Percentiles rank a stretch among this genome's conserved stretches.
Conservation (phyloP, 176 grass and related monocot genomes). For the Poa annua region DNA sequence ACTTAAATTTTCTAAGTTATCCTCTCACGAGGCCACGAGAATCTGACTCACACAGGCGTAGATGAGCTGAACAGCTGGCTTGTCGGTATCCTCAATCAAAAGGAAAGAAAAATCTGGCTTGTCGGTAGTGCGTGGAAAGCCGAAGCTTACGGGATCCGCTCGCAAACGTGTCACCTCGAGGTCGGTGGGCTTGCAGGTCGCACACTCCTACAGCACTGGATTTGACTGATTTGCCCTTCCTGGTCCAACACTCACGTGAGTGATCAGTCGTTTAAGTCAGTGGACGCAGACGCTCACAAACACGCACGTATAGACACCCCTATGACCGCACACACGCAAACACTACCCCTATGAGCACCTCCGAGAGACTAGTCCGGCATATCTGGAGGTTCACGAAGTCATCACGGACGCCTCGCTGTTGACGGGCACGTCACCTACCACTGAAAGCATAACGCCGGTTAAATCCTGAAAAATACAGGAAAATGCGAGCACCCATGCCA, state of each 20-base stretch:
- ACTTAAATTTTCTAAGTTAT: not conserved
- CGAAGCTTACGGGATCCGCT: conserved; percentile 23
- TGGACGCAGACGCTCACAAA: too few relatives aligned
- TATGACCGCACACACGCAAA: too few relatives aligned
- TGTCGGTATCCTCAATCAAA: not conserved
- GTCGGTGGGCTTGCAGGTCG: conserved; percentile 2
- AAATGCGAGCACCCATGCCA: too few relatives aligned
- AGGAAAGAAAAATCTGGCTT: not conserved
- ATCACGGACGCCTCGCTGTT: too few relatives aligned
- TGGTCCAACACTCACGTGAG: not conserved
- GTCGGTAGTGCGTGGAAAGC: not conserved
- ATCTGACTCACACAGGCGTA: not conserved
- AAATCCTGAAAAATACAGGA: too few relatives aligned
- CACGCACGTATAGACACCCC: too few relatives aligned
- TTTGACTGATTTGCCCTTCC: not conserved
- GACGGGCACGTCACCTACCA: too few relatives aligned
- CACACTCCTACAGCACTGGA: not conserved
- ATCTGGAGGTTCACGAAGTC: too few relatives aligned
- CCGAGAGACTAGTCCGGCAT: too few relatives aligned
- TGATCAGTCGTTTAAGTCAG: not conserved
- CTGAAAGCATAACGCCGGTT: too few relatives aligned
- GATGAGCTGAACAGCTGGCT: not conserved
- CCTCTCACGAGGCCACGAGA: not conserved
- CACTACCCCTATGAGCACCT: too few relatives aligned
- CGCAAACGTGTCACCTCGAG: not conserved